Conservation (phyloP, 805 yeast species). For the Wickerhamomyces strasburgensis region DNA sequence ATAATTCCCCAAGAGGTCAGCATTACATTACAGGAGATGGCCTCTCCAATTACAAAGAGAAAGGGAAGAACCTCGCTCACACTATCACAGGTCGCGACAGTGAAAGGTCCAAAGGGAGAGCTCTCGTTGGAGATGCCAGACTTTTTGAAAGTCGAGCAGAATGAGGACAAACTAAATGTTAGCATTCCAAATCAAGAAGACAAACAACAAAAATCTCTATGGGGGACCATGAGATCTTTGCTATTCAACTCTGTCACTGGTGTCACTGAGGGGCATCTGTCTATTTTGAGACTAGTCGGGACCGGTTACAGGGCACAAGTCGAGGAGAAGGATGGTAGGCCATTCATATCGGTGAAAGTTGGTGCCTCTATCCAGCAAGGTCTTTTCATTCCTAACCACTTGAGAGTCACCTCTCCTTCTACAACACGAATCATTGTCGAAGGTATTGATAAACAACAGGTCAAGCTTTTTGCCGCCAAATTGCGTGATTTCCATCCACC, state of each 20-base stretch:
- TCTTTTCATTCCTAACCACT: conserved; percentile 68
- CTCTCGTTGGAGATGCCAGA: conserved; percentile 64
- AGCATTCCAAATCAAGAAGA: conserved; percentile 50
- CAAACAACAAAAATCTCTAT: conserved; percentile 76
- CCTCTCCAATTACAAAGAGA: conserved; percentile 53
- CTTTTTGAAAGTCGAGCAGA: conserved; percentile 48
- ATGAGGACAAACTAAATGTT: conserved; percentile 42
- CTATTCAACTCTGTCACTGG: conserved; percentile 78
- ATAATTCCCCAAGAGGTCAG: conserved; percentile 58
- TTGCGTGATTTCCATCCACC: conserved; percentile 88
- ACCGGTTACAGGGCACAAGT: conserved; percentile 92
- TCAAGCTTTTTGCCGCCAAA: conserved; percentile 81
- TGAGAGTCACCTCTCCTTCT: conserved; percentile 70
- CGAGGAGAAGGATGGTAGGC: conserved; percentile 46
- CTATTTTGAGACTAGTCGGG: conserved; percentile 86
- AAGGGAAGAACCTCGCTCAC: conserved; percentile 59
- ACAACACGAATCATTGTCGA: conserved; percentile 84
- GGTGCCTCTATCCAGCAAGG: conserved; percentile 84
- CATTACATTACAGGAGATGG: conserved; percentile 41
- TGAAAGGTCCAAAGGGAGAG: conserved; percentile 76
- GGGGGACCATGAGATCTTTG: conserved; percentile 90
- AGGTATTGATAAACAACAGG: conserved; percentile 85
- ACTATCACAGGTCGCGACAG: conserved; percentile 52
- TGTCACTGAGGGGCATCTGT: conserved; percentile 87
- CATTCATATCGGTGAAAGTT: conserved; percentile 70